phyloP scores from a whole-genome alignment of 2,329 filamentous ascomycete species.

The Ceratocystis variospora region DNA sequence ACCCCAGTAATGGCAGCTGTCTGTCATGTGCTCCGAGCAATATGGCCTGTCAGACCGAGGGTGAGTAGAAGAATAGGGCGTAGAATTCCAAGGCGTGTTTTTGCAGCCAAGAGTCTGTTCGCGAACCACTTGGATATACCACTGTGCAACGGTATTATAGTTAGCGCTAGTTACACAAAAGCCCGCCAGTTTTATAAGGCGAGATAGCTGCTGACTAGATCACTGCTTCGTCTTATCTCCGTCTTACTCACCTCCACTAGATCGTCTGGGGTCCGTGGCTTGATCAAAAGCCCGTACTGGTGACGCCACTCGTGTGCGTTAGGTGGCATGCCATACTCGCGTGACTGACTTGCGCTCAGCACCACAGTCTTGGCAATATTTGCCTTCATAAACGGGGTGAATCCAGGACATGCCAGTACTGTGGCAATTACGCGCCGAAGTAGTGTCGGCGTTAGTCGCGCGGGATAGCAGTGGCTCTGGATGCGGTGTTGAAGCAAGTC shows the following conservation, averaged over 20 bases:
- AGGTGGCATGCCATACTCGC: slow-evolving; percentile 35
- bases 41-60: background rate
- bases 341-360: slow-evolving; percentile 27
- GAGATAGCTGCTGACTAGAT: background rate
- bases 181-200: background rate
- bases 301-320: slow-evolving; percentile 38
- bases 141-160: background rate
- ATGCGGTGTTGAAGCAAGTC: slow-evolving; percentile 33
- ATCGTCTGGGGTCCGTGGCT: slow-evolving; percentile 36
- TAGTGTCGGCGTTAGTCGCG: slow-evolving; percentile 40
- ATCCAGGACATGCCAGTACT: slow-evolving; percentile 45
- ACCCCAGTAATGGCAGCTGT: slow-evolving; percentile 15
- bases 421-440: slow-evolving; percentile 39
- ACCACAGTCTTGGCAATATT: slow-evolving; percentile 36
- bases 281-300: slow-evolving; percentile 38
- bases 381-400: slow-evolving; percentile 48
- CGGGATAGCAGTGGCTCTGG: slow-evolving; percentile 27
- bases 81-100: background rate
- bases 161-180: background rate
- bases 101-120: background rate
- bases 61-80: background rate
- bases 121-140: slow-evolving; percentile 16
- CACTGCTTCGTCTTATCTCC: background rate
- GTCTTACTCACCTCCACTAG: slow-evolving; percentile 39
- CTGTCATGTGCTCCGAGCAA: slow-evolving; percentile 2